Base-by-base conservation (phyloP, 495 filamentous ascomycete species). In the Lasiosphaeria ovina region DNA sequence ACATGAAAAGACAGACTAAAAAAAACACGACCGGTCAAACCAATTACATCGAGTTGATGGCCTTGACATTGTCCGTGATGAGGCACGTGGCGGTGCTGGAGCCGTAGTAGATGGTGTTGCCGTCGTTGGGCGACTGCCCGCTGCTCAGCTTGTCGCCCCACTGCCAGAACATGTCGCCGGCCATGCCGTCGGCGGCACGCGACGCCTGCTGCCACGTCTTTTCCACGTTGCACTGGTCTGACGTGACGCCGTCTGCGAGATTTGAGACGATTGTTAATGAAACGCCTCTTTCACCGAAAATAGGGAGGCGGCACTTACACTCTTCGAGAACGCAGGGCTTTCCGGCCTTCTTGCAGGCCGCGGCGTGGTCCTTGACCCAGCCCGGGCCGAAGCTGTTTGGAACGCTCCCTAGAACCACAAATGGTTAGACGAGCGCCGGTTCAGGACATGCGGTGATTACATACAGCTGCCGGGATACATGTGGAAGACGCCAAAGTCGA, bases 241-340 rank as follows among this genome's bases (percentile, higher is more conserved):
- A 65, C 0, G 69, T 70, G 8, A 74, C 66, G 38, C 84, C 86
- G 48, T 88, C 75, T 66, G 7, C 5, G 11, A 47, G 12, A 35
- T 32, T 6, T 34, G 54, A 33, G n/a, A 31, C 57, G 66, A 55
- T 51, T 62, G 6, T 38, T 54, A 12, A 32, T 24, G 9, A 12
- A 6, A n/a, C 32, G 17, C 10, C 14, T 54, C 14, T 4, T 40
- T 44, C 24, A 24, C 1, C 34, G 62, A n/a, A 4, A 50, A 48
- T 33, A 33, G 1, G 17, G 10, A 31, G 16, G 9, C 24, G 8
- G 12, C 11, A 47, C 65, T 58, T 65, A 65, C 65, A 89, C 63
- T 89, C 87, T 64, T 90, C 86, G 6, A 86, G 70, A 0, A 89
- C 69, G 54, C 84, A 84, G 0, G 86, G 85, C 67, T 89, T 90